Base-by-base conservation (phyloP, 2,329 filamentous ascomycete genomes). In the Fusarium veterinarium region DNA sequence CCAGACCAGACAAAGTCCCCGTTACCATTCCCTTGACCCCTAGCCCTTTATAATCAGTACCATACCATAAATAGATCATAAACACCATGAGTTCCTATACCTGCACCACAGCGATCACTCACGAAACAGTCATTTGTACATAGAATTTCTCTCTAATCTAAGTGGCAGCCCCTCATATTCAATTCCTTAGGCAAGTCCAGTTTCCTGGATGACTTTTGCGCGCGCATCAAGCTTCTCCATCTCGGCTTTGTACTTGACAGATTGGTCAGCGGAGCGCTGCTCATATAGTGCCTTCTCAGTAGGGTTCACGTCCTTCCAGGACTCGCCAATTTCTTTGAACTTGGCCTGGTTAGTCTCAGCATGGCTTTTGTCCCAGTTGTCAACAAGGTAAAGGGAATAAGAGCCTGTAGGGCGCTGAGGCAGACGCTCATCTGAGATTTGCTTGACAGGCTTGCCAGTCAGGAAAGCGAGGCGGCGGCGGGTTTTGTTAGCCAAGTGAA, bases 401-500 rank as follows among this genome's bases (percentile, higher is more conserved):
- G 82, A 30, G 17, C 59, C 75, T 17, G 40, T 0, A 16, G 83
- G 74, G 40, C 70, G 74, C 78, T 84, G 85, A 70, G 88, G 88
- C 38, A 81, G 69, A 44, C 88, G 87, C 6, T 83, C 79, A 74
- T 90, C 88, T 5, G 67, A 70, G 71, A 90, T 83, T 23, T 60
- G 2, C 71, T 78, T 75, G 53, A 75, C 68, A 57, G 76, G 75
- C 60, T 83, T 81, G 59, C 77, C 81, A 62, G 78, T 79, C 51
- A 90, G 82, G 33, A 57, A 59, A 25, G 23, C 42, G 28, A 73
- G 35, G 31, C 67, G 69, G 12, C 49, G 69, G 62, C 88, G 88
- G 28, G 87, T 86, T 5, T 67, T 70, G 81, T 88, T 89, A 68
- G 88, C 87, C 5, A 79, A 67, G 52, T 76, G 69, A 59, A 89